phyloP scores from a whole-genome alignment of 352 stramenopile genomes.

The Aphanomyces invadans region DNA sequence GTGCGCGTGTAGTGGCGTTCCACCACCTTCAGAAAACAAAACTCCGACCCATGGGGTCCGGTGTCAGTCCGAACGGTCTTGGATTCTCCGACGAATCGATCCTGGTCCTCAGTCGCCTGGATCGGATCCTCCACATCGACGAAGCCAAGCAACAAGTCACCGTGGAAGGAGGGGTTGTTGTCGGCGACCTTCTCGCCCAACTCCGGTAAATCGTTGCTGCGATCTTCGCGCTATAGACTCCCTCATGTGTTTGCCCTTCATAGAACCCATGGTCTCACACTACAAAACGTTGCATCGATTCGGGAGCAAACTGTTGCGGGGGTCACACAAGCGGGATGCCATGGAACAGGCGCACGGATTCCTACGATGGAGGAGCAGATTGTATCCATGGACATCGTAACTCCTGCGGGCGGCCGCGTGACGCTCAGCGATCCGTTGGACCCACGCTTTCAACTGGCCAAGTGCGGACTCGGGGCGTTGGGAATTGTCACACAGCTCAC shows the following conservation, averaged over 20 bases:
- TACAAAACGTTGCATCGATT: slow-evolving; percentile 98
- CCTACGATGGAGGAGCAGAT: slow-evolving; percentile 97
- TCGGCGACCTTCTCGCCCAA: slow-evolving; percentile 69
- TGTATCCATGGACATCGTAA: slow-evolving; percentile 93
- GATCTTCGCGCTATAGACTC: too few relatives aligned
- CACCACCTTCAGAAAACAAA: slow-evolving; percentile 66
- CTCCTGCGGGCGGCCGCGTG: slow-evolving; percentile 86
- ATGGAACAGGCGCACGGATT: slow-evolving; percentile 92
- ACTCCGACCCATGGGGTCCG: slow-evolving; percentile 91
- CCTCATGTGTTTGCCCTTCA: background rate
- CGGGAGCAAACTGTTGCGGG: slow-evolving; percentile 96
- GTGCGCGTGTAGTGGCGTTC: slow-evolving; percentile 35
- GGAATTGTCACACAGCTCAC: slow-evolving; percentile 96
- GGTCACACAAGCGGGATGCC: slow-evolving; percentile 92
- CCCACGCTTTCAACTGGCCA: slow-evolving; percentile 87
- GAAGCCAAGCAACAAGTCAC: slow-evolving; percentile 87
- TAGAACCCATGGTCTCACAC: slow-evolving; percentile 81
- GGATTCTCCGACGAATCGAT: slow-evolving; percentile 83
- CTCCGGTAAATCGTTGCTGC: too few relatives aligned
- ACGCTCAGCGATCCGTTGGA: slow-evolving; percentile 75
- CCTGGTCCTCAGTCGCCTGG: slow-evolving; percentile 89
- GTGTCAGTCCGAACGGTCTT: slow-evolving; percentile 95
- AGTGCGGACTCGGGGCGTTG: slow-evolving; percentile 92
- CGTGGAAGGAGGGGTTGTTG: slow-evolving; percentile 74
- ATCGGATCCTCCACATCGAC: slow-evolving; percentile 89